These are phyloP conservation scores for Candida maesae DNA, from an alignment of 805 yeast genomes.

Conservation along the genomic window DNA sequence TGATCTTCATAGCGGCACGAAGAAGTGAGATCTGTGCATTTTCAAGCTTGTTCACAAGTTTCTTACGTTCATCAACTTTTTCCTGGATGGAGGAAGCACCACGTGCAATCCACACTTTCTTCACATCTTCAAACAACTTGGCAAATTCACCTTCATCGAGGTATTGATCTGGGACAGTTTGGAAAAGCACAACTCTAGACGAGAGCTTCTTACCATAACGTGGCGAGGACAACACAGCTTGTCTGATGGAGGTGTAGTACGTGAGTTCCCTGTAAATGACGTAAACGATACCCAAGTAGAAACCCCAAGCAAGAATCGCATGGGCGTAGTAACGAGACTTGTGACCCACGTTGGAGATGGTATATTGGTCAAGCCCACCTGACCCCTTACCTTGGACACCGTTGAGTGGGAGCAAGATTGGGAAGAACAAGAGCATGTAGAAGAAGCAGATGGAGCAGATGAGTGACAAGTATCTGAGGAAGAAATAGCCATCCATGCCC, in stretches of 20 bases:
- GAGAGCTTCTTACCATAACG: conserved; percentile 69
- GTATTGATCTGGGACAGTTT: conserved; percentile 73
- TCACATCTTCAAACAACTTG: conserved; percentile 79
- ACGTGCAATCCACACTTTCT: conserved; percentile 76
- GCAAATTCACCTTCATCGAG: conserved; percentile 69
- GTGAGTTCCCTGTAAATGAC: conserved; percentile 79
- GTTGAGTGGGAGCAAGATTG: conserved; percentile 79
- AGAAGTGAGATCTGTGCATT: conserved; percentile 56
- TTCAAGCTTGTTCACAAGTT: conserved; percentile 62
- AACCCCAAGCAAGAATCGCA: conserved; percentile 75
- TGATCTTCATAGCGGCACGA: conserved; percentile 58
- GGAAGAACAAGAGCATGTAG: conserved; percentile 53
- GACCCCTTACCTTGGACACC: conserved; percentile 62
- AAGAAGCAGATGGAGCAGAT: conserved; percentile 50
- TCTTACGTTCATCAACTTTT: conserved; percentile 56
- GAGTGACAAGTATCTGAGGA: conserved; percentile 68
- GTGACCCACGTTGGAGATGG: conserved; percentile 70
- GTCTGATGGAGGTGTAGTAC: conserved; percentile 71
- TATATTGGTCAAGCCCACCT: conserved; percentile 67
- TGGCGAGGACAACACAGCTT: conserved; percentile 78
- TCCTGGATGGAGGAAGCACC: conserved; percentile 49
- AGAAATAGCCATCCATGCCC: conserved; percentile 93
- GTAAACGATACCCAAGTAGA: conserved; percentile 65
- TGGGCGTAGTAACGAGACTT: conserved; percentile 77
- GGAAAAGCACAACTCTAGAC: conserved; percentile 80